Percentiles rank a stretch among this genome's conserved stretches.
These are phyloP conservation scores for Miamiensis avidus DNA, from an alignment of 169 alveolate species.

Conservation along the genomic window DNA sequence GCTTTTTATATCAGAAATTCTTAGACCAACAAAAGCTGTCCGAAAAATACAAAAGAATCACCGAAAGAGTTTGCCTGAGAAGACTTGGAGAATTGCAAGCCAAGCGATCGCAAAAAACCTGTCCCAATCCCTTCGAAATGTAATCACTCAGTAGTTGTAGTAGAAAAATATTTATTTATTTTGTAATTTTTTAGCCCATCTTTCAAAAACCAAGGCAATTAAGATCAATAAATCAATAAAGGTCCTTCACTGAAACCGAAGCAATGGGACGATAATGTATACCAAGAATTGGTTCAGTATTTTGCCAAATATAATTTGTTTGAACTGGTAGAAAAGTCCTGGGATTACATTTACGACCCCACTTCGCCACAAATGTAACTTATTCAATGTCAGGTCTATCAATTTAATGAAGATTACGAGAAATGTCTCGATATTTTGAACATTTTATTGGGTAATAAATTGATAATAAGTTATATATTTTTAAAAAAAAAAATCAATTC, in stretches of 20 bases:
- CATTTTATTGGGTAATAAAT: slow-evolving; percentile 19
- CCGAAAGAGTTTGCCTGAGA: slow-evolving; percentile 43
- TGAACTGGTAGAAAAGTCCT: slow-evolving; percentile 38
- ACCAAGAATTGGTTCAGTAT: slow-evolving; percentile 33
- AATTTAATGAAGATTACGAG: slow-evolving; percentile 30
- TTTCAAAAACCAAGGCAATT: slow-evolving; percentile 22
- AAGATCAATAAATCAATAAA: slow-evolving; percentile 37
- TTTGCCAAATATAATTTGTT: slow-evolving; percentile 22
- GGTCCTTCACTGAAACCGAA: slow-evolving; percentile 31
- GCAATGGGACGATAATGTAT: slow-evolving; percentile 23
- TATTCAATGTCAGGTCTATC: slow-evolving; percentile 28
- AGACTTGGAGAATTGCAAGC: slow-evolving; percentile 21
- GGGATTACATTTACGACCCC: slow-evolving; percentile 16
- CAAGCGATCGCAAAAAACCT: not conserved
- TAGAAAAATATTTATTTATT: too few relatives aligned
- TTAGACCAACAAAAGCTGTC: slow-evolving; percentile 23
- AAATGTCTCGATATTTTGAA: slow-evolving; percentile 18
- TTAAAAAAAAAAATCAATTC: too few relatives aligned
- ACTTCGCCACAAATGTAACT: slow-evolving; percentile 17
- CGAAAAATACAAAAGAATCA: slow-evolving; percentile 40
- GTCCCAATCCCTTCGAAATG: slow-evolving; percentile 20
- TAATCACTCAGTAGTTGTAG: not conserved
- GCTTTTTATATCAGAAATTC: slow-evolving; percentile 24
- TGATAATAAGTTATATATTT: too few relatives aligned
- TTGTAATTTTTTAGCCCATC: not conserved